A percentile compares a stretch with the other conserved stretches of the same genome.
These are phyloP conservation scores for Ascochyta viciae-villosae DNA, from an alignment of 2,329 filamentous ascomycete species.

Conservation along the genomic window DNA sequence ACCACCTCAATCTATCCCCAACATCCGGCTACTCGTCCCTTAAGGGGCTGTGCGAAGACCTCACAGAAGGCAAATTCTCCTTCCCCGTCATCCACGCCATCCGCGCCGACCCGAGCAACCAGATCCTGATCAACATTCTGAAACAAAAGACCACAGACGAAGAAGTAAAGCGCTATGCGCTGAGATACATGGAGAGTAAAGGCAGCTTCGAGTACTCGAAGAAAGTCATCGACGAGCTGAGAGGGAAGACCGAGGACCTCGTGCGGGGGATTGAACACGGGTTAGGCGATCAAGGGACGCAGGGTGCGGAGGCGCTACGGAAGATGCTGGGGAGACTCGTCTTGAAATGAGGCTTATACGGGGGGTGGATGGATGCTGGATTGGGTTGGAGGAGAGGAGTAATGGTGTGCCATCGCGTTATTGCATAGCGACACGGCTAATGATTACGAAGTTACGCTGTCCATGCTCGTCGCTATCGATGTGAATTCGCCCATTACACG, in stretches of 20 bases:
- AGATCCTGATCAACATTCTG: constrained; percentile 88
- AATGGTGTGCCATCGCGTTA: background rate
- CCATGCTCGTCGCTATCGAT: background rate
- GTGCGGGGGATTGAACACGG: constrained; percentile 50
- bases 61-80: constrained; percentile 96
- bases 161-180: constrained; percentile 89
- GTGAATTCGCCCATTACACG: no score
- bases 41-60: constrained; percentile 93
- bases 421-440: constrained; percentile 10
- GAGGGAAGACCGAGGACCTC: constrained; percentile 52
- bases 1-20: constrained; percentile 83
- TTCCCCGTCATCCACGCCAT: constrained; percentile 96
- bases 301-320: constrained; percentile 49
- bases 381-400: background rate
- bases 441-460: constrained; percentile 8
- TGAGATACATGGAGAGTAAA: constrained; percentile 87
- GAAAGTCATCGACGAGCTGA: constrained; percentile 59
- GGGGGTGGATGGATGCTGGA: no score
- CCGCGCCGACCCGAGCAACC: constrained; percentile 73
- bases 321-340: constrained; percentile 52
- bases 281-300: constrained; percentile 48
- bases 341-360: constrained; percentile 22
- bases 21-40: constrained; percentile 73
- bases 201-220: constrained; percentile 89
- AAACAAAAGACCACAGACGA: constrained; percentile 87